These are phyloP conservation scores for Moesziomyces sp. DNA, from an alignment of 1,284 basidiomycete species.

Conservation along the genomic window DNA sequence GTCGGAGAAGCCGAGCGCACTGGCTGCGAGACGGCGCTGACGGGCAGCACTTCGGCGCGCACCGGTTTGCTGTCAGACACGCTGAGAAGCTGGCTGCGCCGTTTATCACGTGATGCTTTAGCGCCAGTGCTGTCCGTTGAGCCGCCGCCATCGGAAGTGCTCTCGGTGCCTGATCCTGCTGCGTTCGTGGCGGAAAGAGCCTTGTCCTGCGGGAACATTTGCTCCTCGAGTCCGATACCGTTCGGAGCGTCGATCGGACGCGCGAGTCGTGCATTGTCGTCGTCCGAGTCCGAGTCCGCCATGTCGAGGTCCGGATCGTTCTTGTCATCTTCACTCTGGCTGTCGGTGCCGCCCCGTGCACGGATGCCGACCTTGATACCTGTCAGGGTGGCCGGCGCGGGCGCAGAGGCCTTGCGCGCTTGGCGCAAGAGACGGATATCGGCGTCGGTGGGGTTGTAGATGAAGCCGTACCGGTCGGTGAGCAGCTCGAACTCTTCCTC, in stretches of 20 bases:
- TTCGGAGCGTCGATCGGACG: conserved; percentile 54
- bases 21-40: conserved; percentile 49
- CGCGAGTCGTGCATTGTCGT: conserved; percentile 55
- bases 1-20: conserved; percentile 16
- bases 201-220: conserved; percentile 7
- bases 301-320: conserved; percentile 36
- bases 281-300: conserved; percentile 31
- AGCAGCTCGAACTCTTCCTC: conserved; percentile 73
- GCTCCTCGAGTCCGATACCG: neutral
- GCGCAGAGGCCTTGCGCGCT: conserved; percentile 78
- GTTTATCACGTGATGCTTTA: conserved; percentile 17
- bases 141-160: conserved; percentile 17
- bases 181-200: conserved; percentile 21
- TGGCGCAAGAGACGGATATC: conserved; percentile 81
- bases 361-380: conserved; percentile 79
- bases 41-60: conserved; percentile 45
- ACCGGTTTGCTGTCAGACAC: conserved; percentile 67
- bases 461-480: conserved; percentile 95
- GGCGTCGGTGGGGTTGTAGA: conserved; percentile 80
- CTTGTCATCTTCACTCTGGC: conserved; percentile 52
- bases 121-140: conserved; percentile 18
- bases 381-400: conserved; percentile 83
- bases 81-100: conserved; percentile 34
- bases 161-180: conserved; percentile 16
- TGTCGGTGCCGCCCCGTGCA: conserved; percentile 57